phyloP scores from a whole-genome alignment of 495 filamentous ascomycete genomes.

The Thermochaetoides thermophila region DNA sequence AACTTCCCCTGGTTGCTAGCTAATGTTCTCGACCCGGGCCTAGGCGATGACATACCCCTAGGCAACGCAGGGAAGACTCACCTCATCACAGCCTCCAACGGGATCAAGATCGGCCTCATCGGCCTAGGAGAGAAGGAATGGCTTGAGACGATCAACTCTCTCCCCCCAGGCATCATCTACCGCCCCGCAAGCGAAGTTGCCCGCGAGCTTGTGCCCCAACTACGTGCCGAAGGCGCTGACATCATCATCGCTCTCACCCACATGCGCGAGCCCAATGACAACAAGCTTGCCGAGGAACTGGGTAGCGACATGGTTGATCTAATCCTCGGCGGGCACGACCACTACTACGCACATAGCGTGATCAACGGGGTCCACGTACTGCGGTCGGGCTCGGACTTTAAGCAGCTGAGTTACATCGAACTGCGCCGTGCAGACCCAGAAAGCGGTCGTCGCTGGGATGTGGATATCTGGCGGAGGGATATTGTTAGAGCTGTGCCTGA shows the following conservation, averaged over 20 bases:
- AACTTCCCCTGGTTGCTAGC: constrained; percentile 81
- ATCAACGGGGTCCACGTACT: constrained; percentile 69
- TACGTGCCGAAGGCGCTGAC: constrained; percentile 65
- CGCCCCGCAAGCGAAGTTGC: constrained; percentile 59
- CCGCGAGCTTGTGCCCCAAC: constrained; percentile 47
- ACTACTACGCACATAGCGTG: constrained; percentile 64
- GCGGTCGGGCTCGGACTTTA: constrained; percentile 77
- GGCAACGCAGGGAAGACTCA: constrained; percentile 52
- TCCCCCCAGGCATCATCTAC: constrained; percentile 70
- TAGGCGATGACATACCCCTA: constrained; percentile 53
- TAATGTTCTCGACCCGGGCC: constrained; percentile 65
- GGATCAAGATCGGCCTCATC: constrained; percentile 72
- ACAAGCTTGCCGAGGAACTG: constrained; percentile 59
- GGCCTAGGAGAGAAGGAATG: constrained; percentile 65
- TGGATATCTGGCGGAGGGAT: constrained; percentile 63
- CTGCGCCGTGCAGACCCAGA: constrained; percentile 37
- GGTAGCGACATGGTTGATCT: constrained; percentile 56
- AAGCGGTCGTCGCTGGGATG: constrained; percentile 45
- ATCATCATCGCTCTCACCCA: constrained; percentile 72
- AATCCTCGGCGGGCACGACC: constrained; percentile 79
- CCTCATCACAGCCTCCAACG: constrained; percentile 65
- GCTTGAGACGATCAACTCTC: constrained; percentile 74
- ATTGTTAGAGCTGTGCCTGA: constrained; percentile 49
- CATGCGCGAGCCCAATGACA: constrained; percentile 72
- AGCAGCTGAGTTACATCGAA: constrained; percentile 79